Evolutionary conservation across 768 basidiomycete genomes (phyloP), one percentile per base, ranked within the genome.

Genomic region (Boletus reticuloceps): DNA sequence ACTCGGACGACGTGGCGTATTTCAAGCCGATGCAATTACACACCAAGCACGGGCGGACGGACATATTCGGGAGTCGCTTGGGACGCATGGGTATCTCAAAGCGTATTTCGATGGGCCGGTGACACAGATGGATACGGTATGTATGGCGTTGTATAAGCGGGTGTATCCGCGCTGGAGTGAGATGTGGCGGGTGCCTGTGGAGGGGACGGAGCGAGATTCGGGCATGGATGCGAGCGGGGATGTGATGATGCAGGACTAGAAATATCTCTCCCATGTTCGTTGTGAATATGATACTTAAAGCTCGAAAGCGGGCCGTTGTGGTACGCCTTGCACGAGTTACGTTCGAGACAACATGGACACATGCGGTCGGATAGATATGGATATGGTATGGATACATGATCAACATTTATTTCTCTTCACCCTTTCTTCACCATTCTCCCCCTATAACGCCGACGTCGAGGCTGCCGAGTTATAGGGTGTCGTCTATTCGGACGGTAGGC

Each of bases 11-110:
- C 68, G 82, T 98, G 47, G 78, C 82, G 40, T 98, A 95, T 72
- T 98, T 90, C 79, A 89, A 92, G 69, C 94, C 94, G 2, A 85
- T 98, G 55, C 92, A 96, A 67, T 77, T 98, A 53, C 81, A 93
- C 69, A 98, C 94, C 4, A 99, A 98, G 73, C 81, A 88, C 56
- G 95, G 96, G 11, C 82, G 92, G 20, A 80, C 79, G 25, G 96
- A 3, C 94, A 99, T 71, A 91, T 95, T 62, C 80, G 79, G 46
- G 95, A 94, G 72, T 88, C 92, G 10, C 85, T 99, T 17, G 96
- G 96, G 45, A 98, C 94, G 31, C 96, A 99, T 66, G 97, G 96
- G 31, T 94, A 98, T 74, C 93, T 94, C 81, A 98, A 98, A 77
- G 95, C 94, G 17, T 83, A 91, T 69, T 94, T 94, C 72, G 94